Evolutionary conservation across 2,329 filamentous ascomycete genomes (phyloP), one percentile per base, ranked within the genome.

Genomic region (Waltergamsia citrina): DNA sequence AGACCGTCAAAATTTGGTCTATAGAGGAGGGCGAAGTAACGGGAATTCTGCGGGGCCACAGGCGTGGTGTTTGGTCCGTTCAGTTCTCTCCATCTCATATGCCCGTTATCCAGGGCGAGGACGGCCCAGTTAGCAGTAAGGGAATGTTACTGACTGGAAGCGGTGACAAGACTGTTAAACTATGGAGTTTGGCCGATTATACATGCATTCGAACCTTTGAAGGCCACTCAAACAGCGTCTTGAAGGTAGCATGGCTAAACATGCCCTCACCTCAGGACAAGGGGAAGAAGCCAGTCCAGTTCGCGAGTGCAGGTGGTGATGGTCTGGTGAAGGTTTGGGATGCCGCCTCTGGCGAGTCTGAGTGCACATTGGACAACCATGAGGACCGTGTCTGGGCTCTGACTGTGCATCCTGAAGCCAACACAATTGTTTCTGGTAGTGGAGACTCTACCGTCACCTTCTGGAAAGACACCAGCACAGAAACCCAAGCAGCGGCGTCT

Each of bases 301-400:
- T 95, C 38, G 86, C 84, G 22, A 93, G 83, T 43, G 88, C 92
- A 11, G 92, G 85, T 25, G 88, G 87, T 38, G 93, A 98, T 56
- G 92, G 92, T 3, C 71, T 98, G 4, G 87, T 98, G 38, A 98
- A 96, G 60, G 77, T 98, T 21, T 98, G 92, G 92, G 85, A 94
- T 46, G 82, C 84, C 10, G 81, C 82, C 50, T 79, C 73, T 2
- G 87, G 88, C 30, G 92, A 96, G 56, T 69, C 79, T 3, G 85
- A 88, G 44, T 82, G 83, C 43, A 98, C 92, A 0, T 71, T 98
- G 5, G 92, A 98, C 60, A 96, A 96, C 59, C 92, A 98, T 56
- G 87, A 87, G 47, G 92, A 98, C 59, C 78, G 92, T 37, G 88
- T 96, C 1, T 95, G 88, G 88, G 87, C 87, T 1, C 65, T 96